Evolutionary conservation across 2,329 filamentous ascomycete genomes (phyloP).

Genomic region (Metarhizium album): DNA sequence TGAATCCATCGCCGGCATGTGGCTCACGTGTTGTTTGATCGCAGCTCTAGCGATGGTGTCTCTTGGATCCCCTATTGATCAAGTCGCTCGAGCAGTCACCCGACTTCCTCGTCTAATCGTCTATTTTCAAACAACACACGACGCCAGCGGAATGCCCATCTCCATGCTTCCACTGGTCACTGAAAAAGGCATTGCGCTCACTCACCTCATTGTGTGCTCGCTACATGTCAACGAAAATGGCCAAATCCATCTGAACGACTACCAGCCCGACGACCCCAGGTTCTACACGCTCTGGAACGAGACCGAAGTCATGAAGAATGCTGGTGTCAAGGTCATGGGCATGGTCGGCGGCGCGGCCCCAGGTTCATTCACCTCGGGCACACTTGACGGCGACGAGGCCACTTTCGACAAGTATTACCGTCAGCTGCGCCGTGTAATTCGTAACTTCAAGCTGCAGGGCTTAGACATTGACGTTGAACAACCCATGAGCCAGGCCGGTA

Average conservation of each 20-base stretch:
- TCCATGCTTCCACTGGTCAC: conserved; percentile 36
- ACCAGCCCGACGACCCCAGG: conserved; percentile 49
- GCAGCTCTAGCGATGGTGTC: neutral
- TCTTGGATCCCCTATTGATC: neutral
- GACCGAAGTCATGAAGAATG: conserved; percentile 54
- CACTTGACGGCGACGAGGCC: conserved; percentile 41
- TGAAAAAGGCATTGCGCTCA: conserved; percentile 35
- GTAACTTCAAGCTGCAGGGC: conserved; percentile 49
- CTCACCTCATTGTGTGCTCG: conserved; percentile 74
- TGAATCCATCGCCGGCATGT: neutral
- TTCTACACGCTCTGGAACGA: conserved; percentile 70
- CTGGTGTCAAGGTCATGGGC: conserved; percentile 65
- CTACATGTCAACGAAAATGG: conserved; percentile 64
- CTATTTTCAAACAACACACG: conserved; percentile 38
- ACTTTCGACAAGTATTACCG: conserved; percentile 62
- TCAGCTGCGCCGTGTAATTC: conserved; percentile 54
- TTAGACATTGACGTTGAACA: conserved; percentile 73
- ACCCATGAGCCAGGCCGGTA: conserved; percentile 52
- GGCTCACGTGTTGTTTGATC: neutral
- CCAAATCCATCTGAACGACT: conserved; percentile 66
- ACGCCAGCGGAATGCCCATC: conserved; percentile 28
- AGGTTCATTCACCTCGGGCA: conserved; percentile 46
- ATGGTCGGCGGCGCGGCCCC: conserved; percentile 77
- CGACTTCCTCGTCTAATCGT: conserved; percentile 29
- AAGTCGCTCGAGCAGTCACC: neutral